Base-by-base conservation (phyloP, 2,329 filamentous ascomycete species). In the Trichoderma oligosporum region DNA sequence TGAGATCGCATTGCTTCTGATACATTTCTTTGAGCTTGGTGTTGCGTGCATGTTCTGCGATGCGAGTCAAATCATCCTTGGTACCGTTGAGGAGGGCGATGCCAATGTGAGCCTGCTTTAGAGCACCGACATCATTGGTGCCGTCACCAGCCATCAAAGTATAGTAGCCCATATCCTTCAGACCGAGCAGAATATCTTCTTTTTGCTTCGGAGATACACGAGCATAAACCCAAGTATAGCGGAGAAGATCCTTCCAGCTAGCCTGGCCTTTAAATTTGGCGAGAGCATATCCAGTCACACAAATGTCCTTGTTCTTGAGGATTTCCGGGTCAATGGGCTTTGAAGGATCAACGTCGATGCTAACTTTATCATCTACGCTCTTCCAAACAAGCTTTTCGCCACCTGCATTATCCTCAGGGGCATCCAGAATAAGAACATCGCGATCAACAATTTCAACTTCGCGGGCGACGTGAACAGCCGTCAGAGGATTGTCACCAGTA, bases 21-120 rank as follows among this genome's bases (percentile, higher is more conserved):
- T 99, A 99, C 62, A 99, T 84, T 63, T 97, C 92, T 81, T 97
- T 97, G 89, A 99, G 95, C 80, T 91, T 96, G 38, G 88, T 96
- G 72, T 91, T 96, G 65, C 94, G 88, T 67, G 88, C 87, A 73
- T 99, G 92, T 69, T 97, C 94, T 24, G 89, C 87, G 66, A 99
- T 99, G 71, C 87, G 91, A 57, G 86, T 87, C 54, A 99, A 82
- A 70, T 97, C 94, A 20, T 97, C 89, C 63, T 86, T 87, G 1
- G 92, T 95, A 61, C 94, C 94, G 73, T 99, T 99, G 64, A 99
- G 84, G 48, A 99, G 84, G 20, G 94, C 94, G 61, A 99, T 89
- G 74, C 94, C 94, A 62, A 99, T 91, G 70, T 99, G 94, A 38
- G 94, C 94, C 76, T 99, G 94, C 79, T 99, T 99, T 68, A 99